Evolutionary conservation across 1,284 basidiomycete genomes (phyloP), one percentile per base, ranked within the genome.

Genomic region (Butyriboletus regius): DNA sequence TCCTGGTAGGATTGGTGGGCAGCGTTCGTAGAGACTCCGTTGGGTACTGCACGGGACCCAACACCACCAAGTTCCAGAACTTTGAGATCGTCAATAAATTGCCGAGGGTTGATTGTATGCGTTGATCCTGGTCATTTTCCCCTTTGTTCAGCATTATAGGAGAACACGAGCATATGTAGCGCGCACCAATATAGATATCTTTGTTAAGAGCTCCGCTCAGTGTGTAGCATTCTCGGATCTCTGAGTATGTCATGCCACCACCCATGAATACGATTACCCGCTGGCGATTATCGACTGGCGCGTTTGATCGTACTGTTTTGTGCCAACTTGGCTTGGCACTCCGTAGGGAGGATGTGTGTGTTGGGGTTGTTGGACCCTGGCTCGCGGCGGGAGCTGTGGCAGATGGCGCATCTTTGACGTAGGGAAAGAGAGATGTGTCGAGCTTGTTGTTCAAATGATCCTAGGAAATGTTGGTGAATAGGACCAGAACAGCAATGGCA

Each of bases 161-260:
- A n/a, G 47, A 36, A 33, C 13, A 9, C 28, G 39, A 29, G 5
- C 6, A 33, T 33, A 9, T n/a, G 12, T 33, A n/a, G 7, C 10
- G 52, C 64, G 53, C 59, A 92, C 92, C 93, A 56, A 98, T 90
- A 69, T 85, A 88, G 50, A 98, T 81, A 60, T 98, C 95, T 68
- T 88, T 92, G 61, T 85, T 85, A 44, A 91, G 68, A 7, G 79
- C 66, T 44, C 76, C 75, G 5, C 89, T 87, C 8, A 95, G 72
- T 46, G 86, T 75, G 66, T 98, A 98, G 31, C 81, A 85, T 63
- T 91, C 84, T 50, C 95, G 75, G 68, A 96, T 86, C 70, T 99
- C 96, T 0, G 91, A 92, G 67, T 94, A 96, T 2, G 95, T 96
- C 81, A 96, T 87, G 1, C 96, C 96, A 29, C 96, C 96, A 12